Conservation (phyloP, 208 protist genomes). For the Leishmania major region DNA sequence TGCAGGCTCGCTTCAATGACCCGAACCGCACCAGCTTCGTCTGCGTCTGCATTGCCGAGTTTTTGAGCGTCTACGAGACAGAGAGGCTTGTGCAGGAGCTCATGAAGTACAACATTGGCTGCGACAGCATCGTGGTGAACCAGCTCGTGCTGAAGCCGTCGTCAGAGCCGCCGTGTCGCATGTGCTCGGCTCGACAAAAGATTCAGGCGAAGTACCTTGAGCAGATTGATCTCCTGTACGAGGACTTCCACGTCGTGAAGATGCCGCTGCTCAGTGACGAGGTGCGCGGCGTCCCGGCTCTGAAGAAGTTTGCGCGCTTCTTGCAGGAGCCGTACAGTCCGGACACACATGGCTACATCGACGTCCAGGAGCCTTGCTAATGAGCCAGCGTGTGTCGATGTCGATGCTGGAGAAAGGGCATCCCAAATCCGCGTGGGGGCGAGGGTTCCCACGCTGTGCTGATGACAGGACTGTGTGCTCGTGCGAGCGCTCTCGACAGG, state of each 20-base stretch:
- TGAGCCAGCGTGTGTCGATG: neutral
- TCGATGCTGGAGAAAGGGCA: no score
- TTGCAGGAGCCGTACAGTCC: constrained; percentile 69
- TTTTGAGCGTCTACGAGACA: constrained; percentile 99
- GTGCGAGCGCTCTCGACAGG: neutral
- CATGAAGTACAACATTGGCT: constrained; percentile 95
- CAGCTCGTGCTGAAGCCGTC: constrained; percentile 88
- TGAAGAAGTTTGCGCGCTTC: constrained; percentile 72
- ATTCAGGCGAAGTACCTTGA: constrained; percentile 96
- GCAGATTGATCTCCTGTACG: constrained; percentile 96
- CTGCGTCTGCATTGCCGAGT: constrained; percentile 99
- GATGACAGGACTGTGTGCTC: neutral
- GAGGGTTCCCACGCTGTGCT: neutral
- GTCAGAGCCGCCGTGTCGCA: constrained; percentile 63
- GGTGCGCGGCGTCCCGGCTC: constrained; percentile 84
- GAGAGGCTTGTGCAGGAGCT: constrained; percentile 98
- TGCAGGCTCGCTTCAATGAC: constrained; percentile 71
- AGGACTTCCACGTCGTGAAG: constrained; percentile 94
- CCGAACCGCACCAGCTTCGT: constrained; percentile 96
- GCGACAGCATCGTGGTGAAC: constrained; percentile 97
- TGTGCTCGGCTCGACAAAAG: constrained; percentile 88
- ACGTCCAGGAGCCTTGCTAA: constrained; percentile 21
- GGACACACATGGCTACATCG: constrained; percentile 65
- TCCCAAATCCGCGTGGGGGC: no score
- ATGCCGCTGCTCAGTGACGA: constrained; percentile 93